A percentile compares a stretch with the other conserved stretches of the same genome.
Evolutionary conservation across 768 basidiomycete species (phyloP).

Genomic region (Coprinopsis cinerea): DNA sequence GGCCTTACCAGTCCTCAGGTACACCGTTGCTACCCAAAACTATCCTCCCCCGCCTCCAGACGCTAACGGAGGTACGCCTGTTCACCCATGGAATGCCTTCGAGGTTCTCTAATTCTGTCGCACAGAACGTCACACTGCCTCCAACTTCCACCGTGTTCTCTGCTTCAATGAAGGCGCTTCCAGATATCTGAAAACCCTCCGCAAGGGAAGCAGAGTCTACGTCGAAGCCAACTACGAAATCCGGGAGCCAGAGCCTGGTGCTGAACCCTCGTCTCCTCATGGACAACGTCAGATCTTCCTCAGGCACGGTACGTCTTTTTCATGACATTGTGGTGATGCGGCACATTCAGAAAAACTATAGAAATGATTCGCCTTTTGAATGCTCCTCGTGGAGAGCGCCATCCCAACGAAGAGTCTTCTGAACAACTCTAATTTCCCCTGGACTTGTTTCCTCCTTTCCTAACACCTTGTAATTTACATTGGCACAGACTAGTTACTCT

Average conservation of each 20-base stretch:
- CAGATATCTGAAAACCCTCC: constrained; percentile 57
- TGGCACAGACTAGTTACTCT: too few species aligned
- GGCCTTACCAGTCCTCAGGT: constrained; percentile 35
- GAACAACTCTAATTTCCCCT: too few species aligned
- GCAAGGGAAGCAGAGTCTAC: constrained; percentile 70
- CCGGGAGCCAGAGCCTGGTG: constrained; percentile 59
- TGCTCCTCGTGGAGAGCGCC: too few species aligned
- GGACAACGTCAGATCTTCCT: constrained; percentile 82
- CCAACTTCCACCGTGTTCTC: constrained; percentile 74
- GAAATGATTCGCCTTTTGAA: too few species aligned
- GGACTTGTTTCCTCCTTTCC: too few species aligned
- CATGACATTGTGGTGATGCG: neutral
- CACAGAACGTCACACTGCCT: constrained; percentile 46
- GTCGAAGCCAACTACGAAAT: constrained; percentile 78
- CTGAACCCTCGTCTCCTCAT: constrained; percentile 60
- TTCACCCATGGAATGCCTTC: constrained; percentile 3
- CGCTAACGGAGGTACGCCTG: constrained; percentile 53
- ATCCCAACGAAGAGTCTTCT: too few species aligned
- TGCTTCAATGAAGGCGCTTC: constrained; percentile 64
- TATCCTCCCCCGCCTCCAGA: constrained; percentile 50
- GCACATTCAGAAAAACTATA: too few species aligned
- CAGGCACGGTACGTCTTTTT: constrained; percentile 54
- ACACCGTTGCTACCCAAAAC: constrained; percentile 71
- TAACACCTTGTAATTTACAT: too few species aligned
- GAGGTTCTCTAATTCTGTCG: neutral